Evolutionary conservation across 495 filamentous ascomycete species (phyloP), one percentile per base, ranked within the genome.

Genomic region (Ramalina intermedia): DNA sequence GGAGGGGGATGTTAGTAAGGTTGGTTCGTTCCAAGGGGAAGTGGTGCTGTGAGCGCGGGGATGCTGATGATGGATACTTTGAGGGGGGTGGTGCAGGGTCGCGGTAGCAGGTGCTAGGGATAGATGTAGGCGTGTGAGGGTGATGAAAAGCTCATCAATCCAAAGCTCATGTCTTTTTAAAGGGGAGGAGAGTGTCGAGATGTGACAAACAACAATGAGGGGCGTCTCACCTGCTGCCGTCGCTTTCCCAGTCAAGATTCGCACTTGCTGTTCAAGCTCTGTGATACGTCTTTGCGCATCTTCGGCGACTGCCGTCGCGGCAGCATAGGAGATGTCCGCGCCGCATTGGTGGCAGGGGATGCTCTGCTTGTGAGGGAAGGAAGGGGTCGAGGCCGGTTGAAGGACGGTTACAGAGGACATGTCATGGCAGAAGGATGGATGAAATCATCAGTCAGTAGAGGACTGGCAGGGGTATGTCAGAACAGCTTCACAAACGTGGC

Each of bases 201-300:
- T 41, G 6, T 20, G 20, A 39, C 44, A 1, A 47, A 44, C 17
- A 26, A 36, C 42, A 46, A 47, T 37, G 50, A 72, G 43, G 24
- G n/a, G 20, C 29, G 39, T 49, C 78, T 56, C 68, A 87, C 85
- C 80, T 42, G 87, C 84, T 29, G 80, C 73, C 0, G 79, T 74
- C 36, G 85, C 85, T 63, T 89, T 93, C 46, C 78, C 69, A 50
- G 80, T 93, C 48, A 96, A 68, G 33, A 71, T 59, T 52, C 68
- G 63, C 12, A 94, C 76, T 60, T 96, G 87, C 42, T 77, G 75
- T 61, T 96, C 79, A 20, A 98, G 69, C 57, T 94, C 90, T 49
- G 75, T 64, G 54, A 96, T 89, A 41, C 79, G 74, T 37, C 68
- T 72, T 55, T 84, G 82, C 17, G 82, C 76, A 36, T 76, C 65